These are phyloP conservation scores for Pichia cactophila DNA, from an alignment of 1,139 yeast species.

Conservation along the genomic window DNA sequence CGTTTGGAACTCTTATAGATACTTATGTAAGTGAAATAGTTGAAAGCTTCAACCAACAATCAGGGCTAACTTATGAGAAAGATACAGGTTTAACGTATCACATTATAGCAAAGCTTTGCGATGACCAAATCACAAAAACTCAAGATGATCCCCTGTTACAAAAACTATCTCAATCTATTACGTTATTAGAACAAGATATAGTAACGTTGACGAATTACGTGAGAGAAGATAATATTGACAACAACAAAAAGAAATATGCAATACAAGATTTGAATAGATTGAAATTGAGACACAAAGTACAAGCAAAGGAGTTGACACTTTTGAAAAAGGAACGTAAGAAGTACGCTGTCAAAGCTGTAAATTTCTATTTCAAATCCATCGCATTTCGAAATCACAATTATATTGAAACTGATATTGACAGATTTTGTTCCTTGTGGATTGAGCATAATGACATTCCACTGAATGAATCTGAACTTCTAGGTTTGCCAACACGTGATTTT, in stretches of 20 bases:
- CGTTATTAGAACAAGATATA: slow-evolving; percentile 37
- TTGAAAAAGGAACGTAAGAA: slow-evolving; percentile 33
- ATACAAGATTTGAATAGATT: slow-evolving; percentile 40
- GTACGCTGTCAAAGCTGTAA: slow-evolving; percentile 51
- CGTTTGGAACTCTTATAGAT: slow-evolving; percentile 49
- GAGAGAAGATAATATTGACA: slow-evolving; percentile 30
- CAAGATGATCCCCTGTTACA: slow-evolving; percentile 38
- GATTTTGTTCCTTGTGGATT: slow-evolving; percentile 83
- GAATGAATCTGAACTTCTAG: slow-evolving; percentile 11
- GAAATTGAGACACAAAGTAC: slow-evolving; percentile 41
- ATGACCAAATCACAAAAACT: slow-evolving; percentile 48
- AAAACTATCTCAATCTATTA: slow-evolving; percentile 34
- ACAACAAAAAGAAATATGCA: slow-evolving; percentile 32
- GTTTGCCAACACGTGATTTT: slow-evolving; percentile 52
- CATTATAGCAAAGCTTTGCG: slow-evolving; percentile 69
- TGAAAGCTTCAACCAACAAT: slow-evolving; percentile 4
- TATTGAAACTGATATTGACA: slow-evolving; percentile 57
- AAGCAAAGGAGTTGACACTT: slow-evolving; percentile 38
- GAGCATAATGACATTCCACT: slow-evolving; percentile 34
- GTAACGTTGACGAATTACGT: slow-evolving; percentile 41
- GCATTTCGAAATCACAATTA: slow-evolving; percentile 35
- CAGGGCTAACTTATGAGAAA: slow-evolving; percentile 9
- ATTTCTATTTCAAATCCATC: slow-evolving; percentile 52
- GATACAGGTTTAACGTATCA: slow-evolving; percentile 35
- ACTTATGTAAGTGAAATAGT: slow-evolving; percentile 43